Percentiles rank a stretch among this genome's conserved stretches.
These are phyloP conservation scores for Citrus inodora DNA, from an alignment of 345 rosid genomes.

Conservation along the genomic window DNA sequence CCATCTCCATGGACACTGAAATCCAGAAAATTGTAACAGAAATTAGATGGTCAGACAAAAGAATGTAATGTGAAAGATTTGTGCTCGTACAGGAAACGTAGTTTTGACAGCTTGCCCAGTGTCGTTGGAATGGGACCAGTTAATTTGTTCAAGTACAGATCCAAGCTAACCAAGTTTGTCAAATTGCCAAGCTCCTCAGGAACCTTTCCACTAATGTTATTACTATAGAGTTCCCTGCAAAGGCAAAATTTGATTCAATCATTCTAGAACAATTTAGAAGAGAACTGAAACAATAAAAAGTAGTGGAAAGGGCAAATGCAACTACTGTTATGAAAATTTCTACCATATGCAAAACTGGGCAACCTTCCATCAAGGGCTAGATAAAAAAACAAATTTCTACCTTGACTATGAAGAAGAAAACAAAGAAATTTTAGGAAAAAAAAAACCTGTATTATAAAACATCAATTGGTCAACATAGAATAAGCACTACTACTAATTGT, in stretches of 20 bases:
- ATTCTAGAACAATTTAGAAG: background rate
- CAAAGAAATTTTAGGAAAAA: background rate
- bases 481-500: background rate
- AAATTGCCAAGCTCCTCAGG: constrained; percentile 85
- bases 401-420: background rate
- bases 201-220: constrained; percentile 59
- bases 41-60: constrained; percentile 1
- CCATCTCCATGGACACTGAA: background rate
- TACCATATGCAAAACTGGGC: background rate
- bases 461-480: background rate
- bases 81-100: constrained; percentile 67
- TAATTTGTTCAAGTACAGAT: constrained; percentile 74
- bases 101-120: constrained; percentile 53
- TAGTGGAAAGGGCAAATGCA: background rate
- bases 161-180: constrained; percentile 87
- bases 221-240: constrained; percentile 83
- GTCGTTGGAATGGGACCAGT: constrained; percentile 56
- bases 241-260: constrained; percentile 20
- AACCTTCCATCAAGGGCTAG: background rate
- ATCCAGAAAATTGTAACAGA: background rate
- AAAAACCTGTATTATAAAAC: background rate
- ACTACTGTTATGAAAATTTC: background rate
- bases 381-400: background rate
- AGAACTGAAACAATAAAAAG: background rate
- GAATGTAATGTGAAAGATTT: constrained; percentile 5